Conservation (phyloP, 441 rosid species). For the Lagerstroemia fauriei region DNA sequence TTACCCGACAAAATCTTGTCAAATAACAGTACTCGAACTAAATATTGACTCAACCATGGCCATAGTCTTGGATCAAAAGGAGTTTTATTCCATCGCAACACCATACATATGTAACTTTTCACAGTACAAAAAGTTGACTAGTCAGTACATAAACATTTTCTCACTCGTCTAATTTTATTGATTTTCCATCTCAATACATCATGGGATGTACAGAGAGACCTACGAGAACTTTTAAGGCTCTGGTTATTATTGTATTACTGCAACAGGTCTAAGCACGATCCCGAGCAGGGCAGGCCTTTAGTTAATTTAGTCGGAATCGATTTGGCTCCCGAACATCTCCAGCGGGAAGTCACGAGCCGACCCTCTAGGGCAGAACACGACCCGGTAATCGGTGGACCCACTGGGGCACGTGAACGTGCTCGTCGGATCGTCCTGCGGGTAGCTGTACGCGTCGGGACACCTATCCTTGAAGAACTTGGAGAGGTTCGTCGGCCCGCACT, state of each 20-base stretch:
- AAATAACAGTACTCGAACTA: no score
- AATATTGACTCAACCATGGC: no score
- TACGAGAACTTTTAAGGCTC: no score
- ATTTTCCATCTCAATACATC: no score
- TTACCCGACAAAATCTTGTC: no score
- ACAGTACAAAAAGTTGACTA: no score
- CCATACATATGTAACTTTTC: not conserved
- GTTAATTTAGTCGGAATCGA: not conserved
- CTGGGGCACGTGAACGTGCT: constrained; percentile 47
- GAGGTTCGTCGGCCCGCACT: constrained; percentile 47
- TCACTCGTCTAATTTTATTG: no score
- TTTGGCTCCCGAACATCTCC: constrained; percentile 16
- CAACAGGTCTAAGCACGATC: not conserved
- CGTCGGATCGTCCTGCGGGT: constrained; percentile 51
- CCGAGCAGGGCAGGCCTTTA: not conserved
- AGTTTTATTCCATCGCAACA: not conserved
- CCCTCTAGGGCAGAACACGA: constrained; percentile 48
- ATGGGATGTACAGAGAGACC: no score
- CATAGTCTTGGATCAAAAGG: not conserved
- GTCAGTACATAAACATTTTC: no score
- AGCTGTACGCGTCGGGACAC: constrained; percentile 56
- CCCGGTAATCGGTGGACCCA: constrained; percentile 44
- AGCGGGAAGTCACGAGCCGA: constrained; percentile 1
- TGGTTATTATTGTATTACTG: no score
- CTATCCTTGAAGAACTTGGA: constrained; percentile 50